phyloP scores from a whole-genome alignment of 345 rosid genomes.

The Rhodamnia argentea region DNA sequence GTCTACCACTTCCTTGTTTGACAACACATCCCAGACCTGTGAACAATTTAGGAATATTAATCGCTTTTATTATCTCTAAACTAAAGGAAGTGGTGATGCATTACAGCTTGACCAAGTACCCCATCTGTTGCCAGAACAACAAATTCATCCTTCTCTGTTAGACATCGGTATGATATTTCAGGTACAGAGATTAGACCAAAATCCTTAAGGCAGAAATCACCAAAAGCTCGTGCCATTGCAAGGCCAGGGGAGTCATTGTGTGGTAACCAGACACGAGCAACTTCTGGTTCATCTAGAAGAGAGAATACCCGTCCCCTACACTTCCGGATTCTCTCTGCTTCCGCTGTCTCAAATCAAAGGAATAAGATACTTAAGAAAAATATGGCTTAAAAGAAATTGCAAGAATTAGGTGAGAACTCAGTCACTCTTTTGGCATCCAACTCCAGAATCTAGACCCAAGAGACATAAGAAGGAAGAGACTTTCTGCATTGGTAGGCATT shows the following conservation, averaged over 20 bases:
- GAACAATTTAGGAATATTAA: neutral
- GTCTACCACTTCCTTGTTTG: constrained; percentile 83
- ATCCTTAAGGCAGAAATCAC: constrained; percentile 96
- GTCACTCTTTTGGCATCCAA: neutral
- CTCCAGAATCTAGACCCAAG: neutral
- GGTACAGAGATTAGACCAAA: constrained; percentile 96
- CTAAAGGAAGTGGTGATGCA: neutral
- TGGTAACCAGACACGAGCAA: constrained; percentile 94
- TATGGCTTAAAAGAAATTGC: neutral
- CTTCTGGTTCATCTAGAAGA: constrained; percentile 93
- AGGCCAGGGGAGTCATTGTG: constrained; percentile 92
- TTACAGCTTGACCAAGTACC: constrained; percentile 26
- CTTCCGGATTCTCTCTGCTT: constrained; percentile 81
- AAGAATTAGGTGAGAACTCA: neutral
- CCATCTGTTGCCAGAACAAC: constrained; percentile 96
- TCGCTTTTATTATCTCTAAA: neutral
- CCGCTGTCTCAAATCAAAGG: constrained; percentile 35
- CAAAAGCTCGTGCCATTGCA: constrained; percentile 99
- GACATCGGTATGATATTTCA: constrained; percentile 50
- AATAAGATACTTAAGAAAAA: neutral
- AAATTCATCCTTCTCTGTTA: constrained; percentile 74
- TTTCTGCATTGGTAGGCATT: neutral
- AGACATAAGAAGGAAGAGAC: neutral
- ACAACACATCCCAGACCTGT: constrained; percentile 94
- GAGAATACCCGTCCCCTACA: constrained; percentile 93